These are phyloP conservation scores for Stentor coeruleus DNA, from an alignment of 73 alveolate genomes.

Conservation along the genomic window DNA sequence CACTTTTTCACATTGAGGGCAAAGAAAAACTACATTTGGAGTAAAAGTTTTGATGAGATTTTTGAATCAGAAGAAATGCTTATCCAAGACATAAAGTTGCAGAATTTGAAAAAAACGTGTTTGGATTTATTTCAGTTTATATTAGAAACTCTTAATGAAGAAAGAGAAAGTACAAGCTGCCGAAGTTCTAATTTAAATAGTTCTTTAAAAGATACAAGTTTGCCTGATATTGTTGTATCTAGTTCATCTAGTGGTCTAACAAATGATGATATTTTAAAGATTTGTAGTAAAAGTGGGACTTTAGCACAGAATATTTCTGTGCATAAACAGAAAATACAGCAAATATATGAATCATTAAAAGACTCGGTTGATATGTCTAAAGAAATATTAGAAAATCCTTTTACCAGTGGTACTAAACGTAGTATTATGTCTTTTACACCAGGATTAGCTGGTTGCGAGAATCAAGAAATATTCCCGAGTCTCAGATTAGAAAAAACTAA, in stretches of 20 bases:
- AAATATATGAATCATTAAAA: neutral
- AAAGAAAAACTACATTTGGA: neutral
- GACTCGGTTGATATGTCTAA: neutral
- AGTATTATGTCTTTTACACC: too few relatives aligned
- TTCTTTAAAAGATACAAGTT: neutral
- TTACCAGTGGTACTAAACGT: too few relatives aligned
- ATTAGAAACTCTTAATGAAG: neutral
- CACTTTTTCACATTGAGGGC: neutral
- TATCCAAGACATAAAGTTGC: neutral
- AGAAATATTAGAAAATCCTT: too few relatives aligned
- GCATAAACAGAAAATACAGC: neutral
- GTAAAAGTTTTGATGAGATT: neutral
- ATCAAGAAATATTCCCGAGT: too few relatives aligned
- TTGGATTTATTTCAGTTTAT: neutral
- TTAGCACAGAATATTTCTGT: neutral
- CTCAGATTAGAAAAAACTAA: too few relatives aligned
- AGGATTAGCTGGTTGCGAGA: too few relatives aligned
- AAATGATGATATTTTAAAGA: neutral
- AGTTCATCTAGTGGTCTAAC: too few relatives aligned
- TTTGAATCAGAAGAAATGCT: neutral
- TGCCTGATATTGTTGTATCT: too few relatives aligned
- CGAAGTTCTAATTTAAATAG: neutral
- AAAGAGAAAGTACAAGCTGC: neutral
- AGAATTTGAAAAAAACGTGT: neutral
- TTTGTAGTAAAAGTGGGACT: neutral